These are phyloP conservation scores for Ustilago trichophora DNA, from an alignment of 1,284 basidiomycete genomes.

Conservation along the genomic window DNA sequence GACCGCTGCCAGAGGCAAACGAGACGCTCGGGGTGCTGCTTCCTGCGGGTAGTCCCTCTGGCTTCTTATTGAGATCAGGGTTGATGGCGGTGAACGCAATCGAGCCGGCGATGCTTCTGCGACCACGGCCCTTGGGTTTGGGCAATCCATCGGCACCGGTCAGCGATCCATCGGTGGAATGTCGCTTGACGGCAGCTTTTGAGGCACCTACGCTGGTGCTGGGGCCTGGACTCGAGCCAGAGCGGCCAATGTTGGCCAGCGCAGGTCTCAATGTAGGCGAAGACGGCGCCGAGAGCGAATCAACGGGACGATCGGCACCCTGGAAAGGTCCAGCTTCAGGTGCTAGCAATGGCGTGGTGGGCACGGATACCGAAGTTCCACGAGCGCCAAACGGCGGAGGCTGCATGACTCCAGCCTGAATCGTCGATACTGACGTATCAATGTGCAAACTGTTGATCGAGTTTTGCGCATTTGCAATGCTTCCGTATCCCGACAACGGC, in stretches of 20 bases:
- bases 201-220: slow-evolving; percentile 3
- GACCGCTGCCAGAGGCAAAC: slow-evolving; percentile 24
- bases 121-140: slow-evolving; percentile 36
- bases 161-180: slow-evolving; percentile 33
- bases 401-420: slow-evolving; percentile 8
- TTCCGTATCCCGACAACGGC: slow-evolving; percentile 20
- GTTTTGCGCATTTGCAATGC: slow-evolving; percentile 8
- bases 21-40: slow-evolving; percentile 15
- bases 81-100: slow-evolving; percentile 45
- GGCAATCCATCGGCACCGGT: slow-evolving; percentile 10
- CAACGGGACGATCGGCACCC: slow-evolving; percentile 29
- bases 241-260: slow-evolving; percentile 30
- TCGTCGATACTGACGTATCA: slow-evolving; percentile 24
- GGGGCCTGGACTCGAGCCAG: slow-evolving; percentile 40
- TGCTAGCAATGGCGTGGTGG: slow-evolving; percentile 36
- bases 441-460: slow-evolving; percentile 15
- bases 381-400: slow-evolving; percentile 31
- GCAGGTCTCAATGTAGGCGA: slow-evolving; percentile 35
- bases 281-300: slow-evolving; percentile 44
- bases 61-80: slow-evolving; percentile 30
- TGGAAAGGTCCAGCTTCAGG: slow-evolving; percentile 35
- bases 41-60: slow-evolving; percentile 13
- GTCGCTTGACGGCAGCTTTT: slow-evolving; percentile 22
- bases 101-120: slow-evolving; percentile 36
- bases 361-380: slow-evolving; percentile 35